Evolutionary conservation across 2,329 filamentous ascomycete species (phyloP), one percentile per base, ranked within the genome.

Genomic region (Macrophomina tecta): DNA sequence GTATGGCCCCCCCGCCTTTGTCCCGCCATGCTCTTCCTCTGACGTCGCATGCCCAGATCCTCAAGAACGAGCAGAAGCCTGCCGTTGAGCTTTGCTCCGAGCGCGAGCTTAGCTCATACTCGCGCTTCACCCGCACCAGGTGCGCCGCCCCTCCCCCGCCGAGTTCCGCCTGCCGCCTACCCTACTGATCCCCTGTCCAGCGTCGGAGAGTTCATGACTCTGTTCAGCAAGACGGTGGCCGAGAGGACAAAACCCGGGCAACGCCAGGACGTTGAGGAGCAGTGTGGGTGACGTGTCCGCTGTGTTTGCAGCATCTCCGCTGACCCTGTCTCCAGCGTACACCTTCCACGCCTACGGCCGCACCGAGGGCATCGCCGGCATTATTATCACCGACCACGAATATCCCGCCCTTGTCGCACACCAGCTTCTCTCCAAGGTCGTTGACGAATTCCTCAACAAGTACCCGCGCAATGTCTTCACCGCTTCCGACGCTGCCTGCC

Each of bases 151-250:
- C 58, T 1, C 0, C 45, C 63, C 56, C 46, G 46, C 30, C 42
- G 3, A 30, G 28, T 42, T 8, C 14, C 12, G 55, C 12, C 6
- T 48, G 18, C 30, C 16, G 28, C 58, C 7, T 18, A 49, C 45
- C 49, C 2, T 64, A 45, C 48, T 53, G 40, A 51, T 56, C 45
- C n/a, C 52, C 53, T 52, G 30, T 36, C 18, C 73, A 84, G 83
- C 76, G 83, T 88, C 77, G 80, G 80, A 74, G 84, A 90, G 79
- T 89, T 96, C 84, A 92, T 97, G 89, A 91, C 89, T 66, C 84
- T 97, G 74, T 94, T 96, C 82, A 87, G 89, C 79, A 92, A 92
- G 81, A 94, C 91, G 18, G 90, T 97, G 58, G 94, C 94, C 69
- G 92, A 96, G 81, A 87, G 92, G 73, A 97, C 93, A 68, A 84